Conservation (phyloP, 2,329 filamentous ascomycete species). For the Penicillium sp. region DNA sequence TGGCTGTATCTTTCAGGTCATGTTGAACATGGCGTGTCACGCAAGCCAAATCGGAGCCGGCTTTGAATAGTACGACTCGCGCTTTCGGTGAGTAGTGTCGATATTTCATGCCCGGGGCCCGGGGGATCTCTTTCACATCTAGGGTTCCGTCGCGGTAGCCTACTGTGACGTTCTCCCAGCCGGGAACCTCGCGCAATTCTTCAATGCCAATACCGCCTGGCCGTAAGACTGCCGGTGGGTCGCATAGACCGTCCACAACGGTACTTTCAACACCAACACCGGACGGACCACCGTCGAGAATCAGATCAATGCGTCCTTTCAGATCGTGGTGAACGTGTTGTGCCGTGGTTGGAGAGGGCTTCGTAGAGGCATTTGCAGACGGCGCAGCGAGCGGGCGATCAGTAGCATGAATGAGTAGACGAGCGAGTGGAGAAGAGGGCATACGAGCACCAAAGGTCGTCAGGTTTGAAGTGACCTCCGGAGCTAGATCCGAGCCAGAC, state of each 20-base stretch:
- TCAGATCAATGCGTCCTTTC: slow-evolving; percentile 75
- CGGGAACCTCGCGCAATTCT: slow-evolving; percentile 68
- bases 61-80: slow-evolving; percentile 78
- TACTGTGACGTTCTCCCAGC: slow-evolving; percentile 76
- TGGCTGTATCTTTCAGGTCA: slow-evolving; percentile 33
- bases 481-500: slow-evolving; percentile 67
- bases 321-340: slow-evolving; percentile 87
- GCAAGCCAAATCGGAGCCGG: slow-evolving; percentile 37
- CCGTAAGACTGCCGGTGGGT: slow-evolving; percentile 77
- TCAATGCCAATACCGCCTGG: slow-evolving; percentile 87
- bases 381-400: slow-evolving; percentile 83
- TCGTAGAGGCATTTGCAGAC: slow-evolving; percentile 91
- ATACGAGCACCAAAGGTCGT: slow-evolving; percentile 86
- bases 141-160: slow-evolving; percentile 78
- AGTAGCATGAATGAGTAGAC: slow-evolving; percentile 78
- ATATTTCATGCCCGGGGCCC: slow-evolving; percentile 98
- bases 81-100: slow-evolving; percentile 95
- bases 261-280: slow-evolving; percentile 93
- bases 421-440: slow-evolving; percentile 79
- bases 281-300: slow-evolving; percentile 85
- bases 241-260: slow-evolving; percentile 84
- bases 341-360: slow-evolving; percentile 86
- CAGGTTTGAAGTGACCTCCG: slow-evolving; percentile 88
- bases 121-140: slow-evolving; percentile 64
- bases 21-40: slow-evolving; percentile 33